phyloP scores from a whole-genome alignment of 1,284 basidiomycete species.

The Marasmius fiardii region DNA sequence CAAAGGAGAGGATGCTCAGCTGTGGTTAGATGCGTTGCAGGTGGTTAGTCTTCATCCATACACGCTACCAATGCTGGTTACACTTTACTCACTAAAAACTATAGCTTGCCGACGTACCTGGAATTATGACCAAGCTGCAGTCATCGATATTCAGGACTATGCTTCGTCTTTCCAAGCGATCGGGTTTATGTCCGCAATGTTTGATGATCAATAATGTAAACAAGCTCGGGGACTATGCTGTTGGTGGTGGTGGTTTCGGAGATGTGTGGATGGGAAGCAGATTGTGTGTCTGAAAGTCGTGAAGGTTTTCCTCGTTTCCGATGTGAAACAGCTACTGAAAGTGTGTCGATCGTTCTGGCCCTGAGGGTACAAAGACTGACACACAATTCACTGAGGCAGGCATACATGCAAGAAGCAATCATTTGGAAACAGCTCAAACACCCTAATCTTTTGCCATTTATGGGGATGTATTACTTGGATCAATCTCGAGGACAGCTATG shows the following conservation, averaged over 20 bases:
- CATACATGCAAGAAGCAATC: too few relatives aligned
- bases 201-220: too few relatives aligned
- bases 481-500: background rate
- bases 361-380: too few relatives aligned
- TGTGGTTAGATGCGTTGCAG: too few relatives aligned
- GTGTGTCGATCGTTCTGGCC: background rate
- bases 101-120: background rate
- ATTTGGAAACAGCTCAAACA: too few relatives aligned
- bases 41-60: too few relatives aligned
- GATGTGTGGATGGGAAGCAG: constrained; percentile 1
- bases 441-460: too few relatives aligned
- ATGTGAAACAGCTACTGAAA: too few relatives aligned
- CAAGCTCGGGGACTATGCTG: background rate
- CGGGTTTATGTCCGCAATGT: background rate
- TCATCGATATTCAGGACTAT: background rate
- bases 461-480: background rate
- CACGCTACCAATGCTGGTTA: too few relatives aligned
- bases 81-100: too few relatives aligned
- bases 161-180: constrained; percentile 1
- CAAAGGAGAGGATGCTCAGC: too few relatives aligned
- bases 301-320: background rate
- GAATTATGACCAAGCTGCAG: background rate
- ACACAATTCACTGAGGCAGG: background rate
- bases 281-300: constrained; percentile 3
- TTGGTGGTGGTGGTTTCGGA: constrained; percentile 3